Evolutionary conservation across 176 grass and related monocot species (phyloP).

Genomic region (Carex pumila): DNA sequence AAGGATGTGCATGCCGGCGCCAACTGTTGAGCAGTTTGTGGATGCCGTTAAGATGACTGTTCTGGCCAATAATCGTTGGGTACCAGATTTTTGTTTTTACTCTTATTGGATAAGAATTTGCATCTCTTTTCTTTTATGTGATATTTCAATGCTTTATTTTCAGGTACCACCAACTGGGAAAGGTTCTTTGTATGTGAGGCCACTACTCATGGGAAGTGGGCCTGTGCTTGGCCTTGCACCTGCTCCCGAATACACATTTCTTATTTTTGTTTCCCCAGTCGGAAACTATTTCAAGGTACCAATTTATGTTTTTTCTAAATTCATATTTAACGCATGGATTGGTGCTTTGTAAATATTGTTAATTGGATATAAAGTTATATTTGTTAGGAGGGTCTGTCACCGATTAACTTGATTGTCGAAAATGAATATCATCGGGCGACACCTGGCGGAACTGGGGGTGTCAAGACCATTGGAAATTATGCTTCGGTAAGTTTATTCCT

Average conservation of each 20-base stretch:
- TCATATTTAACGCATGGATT: background rate
- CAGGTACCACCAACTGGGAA: constrained; percentile 76
- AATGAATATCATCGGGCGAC: constrained; percentile 78
- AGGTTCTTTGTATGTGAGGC: constrained; percentile 93
- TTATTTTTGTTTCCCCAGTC: constrained; percentile 79
- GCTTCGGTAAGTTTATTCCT: constrained; percentile 51
- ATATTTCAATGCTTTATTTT: constrained; percentile 1
- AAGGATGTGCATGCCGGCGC: constrained; percentile 78
- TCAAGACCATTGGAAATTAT: constrained; percentile 96
- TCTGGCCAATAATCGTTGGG: constrained; percentile 84
- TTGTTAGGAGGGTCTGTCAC: constrained; percentile 67
- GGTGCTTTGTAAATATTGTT: background rate
- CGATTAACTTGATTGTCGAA: constrained; percentile 80
- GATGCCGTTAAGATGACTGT: constrained; percentile 67
- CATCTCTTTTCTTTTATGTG: background rate
- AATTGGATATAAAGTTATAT: constrained; percentile 1
- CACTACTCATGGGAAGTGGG: constrained; percentile 68
- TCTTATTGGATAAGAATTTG: background rate
- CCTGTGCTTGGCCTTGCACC: constrained; percentile 81
- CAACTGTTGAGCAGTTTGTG: constrained; percentile 64
- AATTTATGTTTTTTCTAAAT: constrained; percentile 1
- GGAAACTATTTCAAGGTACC: constrained; percentile 92
- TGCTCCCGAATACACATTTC: constrained; percentile 72
- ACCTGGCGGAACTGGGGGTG: constrained; percentile 80
- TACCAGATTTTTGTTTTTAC: constrained; percentile 17